A percentile compares a stretch with the other conserved stretches of the same genome.
Evolutionary conservation across 2,329 filamentous ascomycete species (phyloP).

Genomic region (Neodidymelliopsis sp.): DNA sequence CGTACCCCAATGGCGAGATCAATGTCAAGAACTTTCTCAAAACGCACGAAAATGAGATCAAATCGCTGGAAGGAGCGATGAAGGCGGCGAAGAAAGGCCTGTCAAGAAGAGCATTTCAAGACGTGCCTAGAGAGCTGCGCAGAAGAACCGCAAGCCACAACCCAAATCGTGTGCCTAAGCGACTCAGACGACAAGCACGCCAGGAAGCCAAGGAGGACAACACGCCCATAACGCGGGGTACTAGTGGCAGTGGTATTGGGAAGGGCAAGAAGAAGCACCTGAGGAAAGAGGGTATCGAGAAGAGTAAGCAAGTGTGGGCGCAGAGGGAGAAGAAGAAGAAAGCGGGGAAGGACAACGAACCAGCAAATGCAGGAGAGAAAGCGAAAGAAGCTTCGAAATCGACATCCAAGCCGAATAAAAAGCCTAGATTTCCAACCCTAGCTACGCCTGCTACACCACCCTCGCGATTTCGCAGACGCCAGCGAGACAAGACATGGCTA

Average conservation of each 20-base stretch:
- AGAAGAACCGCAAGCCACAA: slow-evolving; percentile 94
- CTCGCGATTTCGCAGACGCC: slow-evolving; percentile 82
- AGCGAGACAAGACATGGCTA: slow-evolving; percentile 89
- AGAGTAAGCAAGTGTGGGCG: slow-evolving; percentile 68
- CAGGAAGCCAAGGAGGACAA: slow-evolving; percentile 87
- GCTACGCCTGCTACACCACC: slow-evolving; percentile 69
- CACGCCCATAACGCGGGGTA: slow-evolving; percentile 77
- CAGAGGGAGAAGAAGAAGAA: slow-evolving; percentile 61
- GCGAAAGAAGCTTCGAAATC: slow-evolving; percentile 21
- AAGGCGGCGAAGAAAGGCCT: slow-evolving; percentile 70
- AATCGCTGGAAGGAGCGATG: slow-evolving; percentile 83
- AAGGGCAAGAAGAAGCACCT: slow-evolving; percentile 58
- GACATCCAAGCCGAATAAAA: slow-evolving; percentile 57
- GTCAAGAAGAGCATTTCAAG: slow-evolving; percentile 83
- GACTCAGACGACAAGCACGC: slow-evolving; percentile 73
- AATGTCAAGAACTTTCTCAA: slow-evolving; percentile 85
- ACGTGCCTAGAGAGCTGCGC: slow-evolving; percentile 83
- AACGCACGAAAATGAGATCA: slow-evolving; percentile 88
- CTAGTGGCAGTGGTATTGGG: slow-evolving; percentile 65
- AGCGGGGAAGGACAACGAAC: slow-evolving; percentile 38
- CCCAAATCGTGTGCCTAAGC: slow-evolving; percentile 83
- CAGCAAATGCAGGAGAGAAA: slow-evolving; percentile 15
- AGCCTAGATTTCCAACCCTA: slow-evolving; percentile 73
- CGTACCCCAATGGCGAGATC: slow-evolving; percentile 76
- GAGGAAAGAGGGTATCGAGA: slow-evolving; percentile 78